A percentile compares a stretch with the other conserved stretches of the same genome.
phyloP scores from a whole-genome alignment of 1,139 yeast species.

The Hansenula sp. region DNA sequence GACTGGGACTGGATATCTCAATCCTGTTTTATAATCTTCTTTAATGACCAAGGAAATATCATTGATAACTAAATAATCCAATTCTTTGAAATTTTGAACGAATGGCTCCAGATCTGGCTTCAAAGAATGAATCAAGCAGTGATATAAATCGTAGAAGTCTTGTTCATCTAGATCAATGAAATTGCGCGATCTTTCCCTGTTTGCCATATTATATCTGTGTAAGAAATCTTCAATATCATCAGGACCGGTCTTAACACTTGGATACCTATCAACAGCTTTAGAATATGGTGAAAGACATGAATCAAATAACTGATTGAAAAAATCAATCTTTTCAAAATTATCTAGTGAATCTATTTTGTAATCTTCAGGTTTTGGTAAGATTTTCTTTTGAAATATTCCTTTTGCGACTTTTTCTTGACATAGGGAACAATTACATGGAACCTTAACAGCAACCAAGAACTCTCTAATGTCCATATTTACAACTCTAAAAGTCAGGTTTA shows the following conservation, averaged over 20 bases:
- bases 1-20: constrained; percentile 26
- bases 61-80: constrained; percentile 34
- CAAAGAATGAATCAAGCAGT: constrained; percentile 34
- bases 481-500: constrained; percentile 13
- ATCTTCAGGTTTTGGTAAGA: constrained; percentile 27
- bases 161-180: constrained; percentile 24
- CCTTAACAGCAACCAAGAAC: constrained; percentile 24
- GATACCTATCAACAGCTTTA: constrained; percentile 36
- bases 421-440: constrained; percentile 30
- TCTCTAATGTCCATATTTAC: constrained; percentile 31
- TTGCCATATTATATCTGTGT: constrained; percentile 24
- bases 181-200: constrained; percentile 15
- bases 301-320: constrained; percentile 29
- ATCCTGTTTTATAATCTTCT: constrained; percentile 13
- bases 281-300: constrained; percentile 34
- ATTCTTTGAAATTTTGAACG: constrained; percentile 26
- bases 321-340: constrained; percentile 29
- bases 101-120: constrained; percentile 31
- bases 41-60: constrained; percentile 34
- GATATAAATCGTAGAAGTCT: constrained; percentile 31
- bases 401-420: constrained; percentile 24
- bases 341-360: constrained; percentile 25
- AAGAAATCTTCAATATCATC: constrained; percentile 31
- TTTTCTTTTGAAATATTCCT: constrained; percentile 26
- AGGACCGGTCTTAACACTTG: constrained; percentile 36